Conservation (phyloP, 306 rosid species). For the Malus sieversii region DNA sequence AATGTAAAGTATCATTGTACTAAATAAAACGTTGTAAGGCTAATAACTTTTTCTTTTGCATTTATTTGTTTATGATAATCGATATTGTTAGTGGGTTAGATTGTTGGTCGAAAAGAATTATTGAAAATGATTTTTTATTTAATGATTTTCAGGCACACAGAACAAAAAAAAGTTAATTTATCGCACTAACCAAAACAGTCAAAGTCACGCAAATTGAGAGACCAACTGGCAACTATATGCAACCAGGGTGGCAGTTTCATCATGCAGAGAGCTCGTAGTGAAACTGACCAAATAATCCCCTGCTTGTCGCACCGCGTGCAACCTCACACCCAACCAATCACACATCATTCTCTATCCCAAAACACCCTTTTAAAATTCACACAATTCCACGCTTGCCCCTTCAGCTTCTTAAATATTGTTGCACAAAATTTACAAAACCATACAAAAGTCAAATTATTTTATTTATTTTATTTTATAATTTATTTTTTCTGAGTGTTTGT, state of each 20-base stretch:
- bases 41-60: background rate
- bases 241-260: constrained; percentile 1
- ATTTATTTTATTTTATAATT: background rate
- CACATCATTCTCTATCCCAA: background rate
- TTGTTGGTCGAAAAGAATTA: no score
- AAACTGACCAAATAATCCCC: background rate
- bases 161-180: background rate
- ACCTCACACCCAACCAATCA: background rate
- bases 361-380: constrained; percentile 15
- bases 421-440: background rate
- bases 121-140: no score
- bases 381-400: constrained; percentile 15
- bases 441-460: constrained; percentile 10
- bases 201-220: background rate
- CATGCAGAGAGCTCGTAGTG: background rate
- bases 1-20: no score
- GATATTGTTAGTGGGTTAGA: no score
- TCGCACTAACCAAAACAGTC: background rate
- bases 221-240: background rate
- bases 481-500: background rate
- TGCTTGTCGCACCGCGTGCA: background rate
- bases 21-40: background rate
- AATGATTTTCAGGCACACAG: no score
- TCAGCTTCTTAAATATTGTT: background rate
- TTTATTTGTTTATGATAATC: no score